A percentile compares a stretch with the other conserved stretches of the same genome.
Conservation (phyloP, 371 early-diverging fungal species). For the Mortierella sp. region DNA sequence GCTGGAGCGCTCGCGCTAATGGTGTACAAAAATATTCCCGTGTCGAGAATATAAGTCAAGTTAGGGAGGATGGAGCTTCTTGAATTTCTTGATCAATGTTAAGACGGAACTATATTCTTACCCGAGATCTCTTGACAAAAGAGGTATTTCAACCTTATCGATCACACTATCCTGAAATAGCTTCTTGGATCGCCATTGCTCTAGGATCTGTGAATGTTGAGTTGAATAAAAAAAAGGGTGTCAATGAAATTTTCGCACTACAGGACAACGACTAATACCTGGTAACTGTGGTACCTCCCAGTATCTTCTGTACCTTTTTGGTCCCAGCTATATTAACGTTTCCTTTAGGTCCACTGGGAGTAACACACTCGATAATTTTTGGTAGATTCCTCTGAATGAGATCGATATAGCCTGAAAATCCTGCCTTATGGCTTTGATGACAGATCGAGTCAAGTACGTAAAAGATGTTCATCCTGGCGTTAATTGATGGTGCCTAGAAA, state of each 20-base stretch:
- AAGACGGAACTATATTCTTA: constrained; percentile 31
- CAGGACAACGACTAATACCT: neutral
- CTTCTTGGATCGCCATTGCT: constrained; percentile 33
- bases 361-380: constrained; percentile 68
- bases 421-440: constrained; percentile 65
- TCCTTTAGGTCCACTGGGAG: constrained; percentile 75
- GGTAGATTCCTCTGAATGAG: constrained; percentile 70
- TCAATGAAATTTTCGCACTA: neutral
- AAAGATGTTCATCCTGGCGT: constrained; percentile 79
- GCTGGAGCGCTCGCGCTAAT: constrained; percentile 27
- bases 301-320: constrained; percentile 65
- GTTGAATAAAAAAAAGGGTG: neutral
- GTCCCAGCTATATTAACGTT: constrained; percentile 78
- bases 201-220: constrained; percentile 27
- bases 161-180: constrained; percentile 59
- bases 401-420: constrained; percentile 70
- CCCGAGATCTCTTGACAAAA: constrained; percentile 61
- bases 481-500: constrained; percentile 65
- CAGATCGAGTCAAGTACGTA: constrained; percentile 82
- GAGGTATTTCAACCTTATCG: constrained; percentile 65
- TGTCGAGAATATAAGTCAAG: neutral
- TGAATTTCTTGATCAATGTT: neutral
- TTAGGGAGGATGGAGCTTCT: neutral
- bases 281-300: neutral
- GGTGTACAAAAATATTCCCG: neutral